Evolutionary conservation across 2,329 filamentous ascomycete species (phyloP), one percentile per base, ranked within the genome.

Genomic region (Keithomyces neogunnii): DNA sequence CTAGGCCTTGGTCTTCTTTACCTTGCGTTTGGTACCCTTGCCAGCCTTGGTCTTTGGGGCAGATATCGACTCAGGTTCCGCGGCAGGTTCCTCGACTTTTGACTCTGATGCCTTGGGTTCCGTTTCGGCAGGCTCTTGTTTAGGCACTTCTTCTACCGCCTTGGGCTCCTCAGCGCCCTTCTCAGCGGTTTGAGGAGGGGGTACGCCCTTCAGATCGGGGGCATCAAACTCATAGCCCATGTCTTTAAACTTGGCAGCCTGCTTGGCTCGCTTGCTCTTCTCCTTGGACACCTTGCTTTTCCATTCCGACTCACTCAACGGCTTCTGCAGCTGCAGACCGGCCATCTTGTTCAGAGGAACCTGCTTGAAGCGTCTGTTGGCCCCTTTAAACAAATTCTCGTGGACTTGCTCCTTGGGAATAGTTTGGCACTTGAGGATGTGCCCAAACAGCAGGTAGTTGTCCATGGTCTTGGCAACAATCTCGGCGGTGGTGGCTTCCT

Each of bases 391-490:
- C 49, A 96, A 74, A 55, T 89, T 78, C 29, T 84, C 78, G 66
- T 95, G 89, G 43, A 96, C 74, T 64, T 91, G 84, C 54, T 88
- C 88, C 52, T 82, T 73, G 3, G 88, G 82, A 3, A 96, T 80
- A 29, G 84, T 74, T 65, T 89, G 88, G 70, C 91, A 92, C 70
- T 95, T 92, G 60, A 99, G 76, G 55, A 97, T 87, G 67, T 96
- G 92, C 5, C 89, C 89, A 67, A 96, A 97, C 64, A 99, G 79
- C 39, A 97, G 82, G 70, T 99, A 99, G 72, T 91, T 95, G 76
- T 96, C 83, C 93, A 99, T 99, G 28, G 93, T 96, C 72, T 90
- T 88, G 47, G 89, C 86, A 32, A 95, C 92, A 60, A 97, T 90
- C 62, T 89, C 86, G 39, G 93, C 92, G n/a, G 79, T 80, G 57